Evolutionary conservation across 495 filamentous ascomycete species (phyloP), one percentile per base, ranked within the genome.

Genomic region (Trichoderma virens): DNA sequence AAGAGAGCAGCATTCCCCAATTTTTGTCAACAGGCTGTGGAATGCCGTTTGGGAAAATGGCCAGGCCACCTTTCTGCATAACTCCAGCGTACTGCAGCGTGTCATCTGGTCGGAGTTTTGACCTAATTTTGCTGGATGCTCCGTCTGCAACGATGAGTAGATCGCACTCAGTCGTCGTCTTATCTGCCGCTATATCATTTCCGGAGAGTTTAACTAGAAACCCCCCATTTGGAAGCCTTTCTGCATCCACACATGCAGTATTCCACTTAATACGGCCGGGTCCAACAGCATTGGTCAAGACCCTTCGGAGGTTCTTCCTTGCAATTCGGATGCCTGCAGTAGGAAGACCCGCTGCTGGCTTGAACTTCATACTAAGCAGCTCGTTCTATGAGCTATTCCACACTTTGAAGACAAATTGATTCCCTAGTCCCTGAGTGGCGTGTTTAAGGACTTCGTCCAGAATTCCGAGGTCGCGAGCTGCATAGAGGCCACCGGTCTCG

Each of bases 91-190:
- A 79, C 13, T 68, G 23, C 20, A 77, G 66, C 11, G 60, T 68
- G 54, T 77, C 74, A 18, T 71, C 66, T 16, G 72, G 74, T 62
- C 75, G 67, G 6, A 78, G 64, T 34, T 59, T 38, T 11, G 68
- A 63, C 51, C 77, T 65, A 28, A 79, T 68, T 63, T 73, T 79
- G 66, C 76, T 78, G 41, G 61, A 67, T 7, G 73, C 71, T 2
- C 77, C 77, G 64, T 77, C 75, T 0, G 76, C 73, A 8, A 68
- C 73, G 16, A 79, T 64, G 3, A 79, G 66, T 7, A 79, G 47
- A 60, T 76, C 76, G 59, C 75, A 78, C 20, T 74, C 71, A 11
- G 74, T 67, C 34, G 45, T 60, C 5, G 59, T 34, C 0, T 64
- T 27, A 9, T 70, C 63, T 14, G 38, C 65, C 5, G 67, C 61